These are phyloP conservation scores for Lumnitzera littorea DNA, from an alignment of 345 rosid genomes.

Conservation along the genomic window DNA sequence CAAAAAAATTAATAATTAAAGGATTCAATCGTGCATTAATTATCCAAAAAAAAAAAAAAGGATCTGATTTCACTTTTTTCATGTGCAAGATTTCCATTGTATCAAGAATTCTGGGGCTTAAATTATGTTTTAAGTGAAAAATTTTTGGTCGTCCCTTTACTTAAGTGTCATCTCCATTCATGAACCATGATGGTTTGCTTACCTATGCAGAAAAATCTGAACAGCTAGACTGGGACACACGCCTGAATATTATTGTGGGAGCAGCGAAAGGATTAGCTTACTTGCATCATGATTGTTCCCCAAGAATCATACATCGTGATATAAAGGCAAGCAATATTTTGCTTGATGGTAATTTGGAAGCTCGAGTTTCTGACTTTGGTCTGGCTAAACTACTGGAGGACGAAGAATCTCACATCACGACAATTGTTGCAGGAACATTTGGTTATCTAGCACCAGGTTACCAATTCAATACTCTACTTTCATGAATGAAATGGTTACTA, in stretches of 20 bases:
- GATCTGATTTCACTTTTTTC: too few species aligned
- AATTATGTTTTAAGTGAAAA: not conserved
- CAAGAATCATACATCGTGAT: conserved; percentile 98
- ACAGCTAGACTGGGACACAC: conserved; percentile 91
- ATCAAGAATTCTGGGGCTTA: too few species aligned
- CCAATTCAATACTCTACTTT: not conserved
- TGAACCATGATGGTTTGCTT: conserved; percentile 7
- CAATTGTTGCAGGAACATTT: conserved; percentile 98
- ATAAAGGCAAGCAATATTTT: conserved; percentile 95
- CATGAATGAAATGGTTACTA: too few species aligned
- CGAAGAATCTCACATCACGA: conserved; percentile 96
- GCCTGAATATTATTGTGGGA: conserved; percentile 83
- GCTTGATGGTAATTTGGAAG: conserved; percentile 94
- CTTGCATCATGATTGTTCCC: conserved; percentile 97
- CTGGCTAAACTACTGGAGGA: conserved; percentile 93
- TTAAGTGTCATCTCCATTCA: not conserved
- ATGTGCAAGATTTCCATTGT: too few species aligned
- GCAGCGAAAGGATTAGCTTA: conserved; percentile 98
- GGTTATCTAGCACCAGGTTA: conserved; percentile 99
- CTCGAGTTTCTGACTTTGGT: conserved; percentile 98
- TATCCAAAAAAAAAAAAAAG: too few species aligned
- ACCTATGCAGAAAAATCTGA: conserved; percentile 70
- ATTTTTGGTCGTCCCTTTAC: not conserved
- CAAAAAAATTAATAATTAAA: too few species aligned
- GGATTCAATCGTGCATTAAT: too few species aligned